A percentile compares a stretch with the other conserved stretches of the same genome.
Conservation (phyloP, 2,329 filamentous ascomycete genomes). For the Dactylonectria estremocensis region DNA sequence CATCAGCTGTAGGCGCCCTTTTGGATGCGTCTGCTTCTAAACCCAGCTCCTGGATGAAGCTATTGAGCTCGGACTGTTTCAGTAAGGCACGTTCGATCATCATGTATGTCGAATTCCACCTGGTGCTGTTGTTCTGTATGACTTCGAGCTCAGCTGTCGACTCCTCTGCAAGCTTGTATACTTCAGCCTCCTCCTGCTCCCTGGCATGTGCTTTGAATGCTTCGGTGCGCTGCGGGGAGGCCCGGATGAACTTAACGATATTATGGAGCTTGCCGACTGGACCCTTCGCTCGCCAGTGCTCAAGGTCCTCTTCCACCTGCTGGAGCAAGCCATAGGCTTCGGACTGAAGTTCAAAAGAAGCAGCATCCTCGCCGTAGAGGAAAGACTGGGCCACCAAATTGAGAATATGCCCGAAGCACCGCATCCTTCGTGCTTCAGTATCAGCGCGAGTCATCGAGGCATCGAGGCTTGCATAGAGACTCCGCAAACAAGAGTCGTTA, state of each 20-base stretch:
- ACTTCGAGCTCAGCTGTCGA: constrained; percentile 27
- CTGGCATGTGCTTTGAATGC: constrained; percentile 21
- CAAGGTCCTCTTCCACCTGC: constrained; percentile 16
- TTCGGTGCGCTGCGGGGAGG: constrained; percentile 23
- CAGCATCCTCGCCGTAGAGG: constrained; percentile 25
- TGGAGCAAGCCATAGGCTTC: constrained; percentile 20
- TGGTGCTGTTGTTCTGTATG: constrained; percentile 26
- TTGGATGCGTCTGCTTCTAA: constrained; percentile 17
- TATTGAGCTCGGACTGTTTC: constrained; percentile 27
- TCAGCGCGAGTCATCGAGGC: neutral
- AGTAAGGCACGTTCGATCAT: constrained; percentile 24
- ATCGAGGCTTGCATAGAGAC: neutral
- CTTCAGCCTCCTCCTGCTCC: constrained; percentile 22
- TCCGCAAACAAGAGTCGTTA: neutral
- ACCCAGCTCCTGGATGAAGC: constrained; percentile 17
- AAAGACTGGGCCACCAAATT: constrained; percentile 24
- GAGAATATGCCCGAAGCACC: neutral
- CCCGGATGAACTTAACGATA: constrained; percentile 18
- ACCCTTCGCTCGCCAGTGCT: constrained; percentile 11
- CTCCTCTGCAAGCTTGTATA: constrained; percentile 28
- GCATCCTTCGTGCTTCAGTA: neutral
- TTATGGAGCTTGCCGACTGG: constrained; percentile 3
- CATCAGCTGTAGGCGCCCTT: constrained; percentile 11
- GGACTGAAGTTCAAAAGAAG: constrained; percentile 25
- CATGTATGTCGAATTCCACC: constrained; percentile 23